Evolutionary conservation across 2,329 filamentous ascomycete species (phyloP), one percentile per base, ranked within the genome.

Genomic region (Hansfordia pulvinata): DNA sequence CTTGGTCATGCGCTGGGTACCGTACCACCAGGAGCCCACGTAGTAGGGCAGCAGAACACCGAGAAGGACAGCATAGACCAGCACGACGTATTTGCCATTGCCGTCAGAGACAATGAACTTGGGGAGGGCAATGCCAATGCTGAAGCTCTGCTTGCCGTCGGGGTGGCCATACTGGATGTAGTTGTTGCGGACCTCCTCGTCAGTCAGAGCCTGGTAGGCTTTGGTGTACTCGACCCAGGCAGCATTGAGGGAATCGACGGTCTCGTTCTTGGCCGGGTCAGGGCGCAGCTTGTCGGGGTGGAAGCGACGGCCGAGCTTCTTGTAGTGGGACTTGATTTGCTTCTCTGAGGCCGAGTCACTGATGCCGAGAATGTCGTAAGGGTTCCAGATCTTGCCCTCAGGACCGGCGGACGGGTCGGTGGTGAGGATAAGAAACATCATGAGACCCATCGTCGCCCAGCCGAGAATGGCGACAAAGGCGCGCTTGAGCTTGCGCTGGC

Each of bases 11-110:
- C 77, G 73, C 53, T 93, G 88, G 18, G 84, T 92, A 33, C 92
- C 90, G 49, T 98, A 98, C 90, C 90, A 98, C 90, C 90, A 98
- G 32, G 80, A 85, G 25, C 90, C 90, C 30, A 98, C 88, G 25
- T 90, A 63, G 51, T 92, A 98, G 3, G 90, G 90, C 27, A 98
- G 63, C 33, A 94, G 60, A 34, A 96, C 82, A 29, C 88, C 90
- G 27, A 98, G 74, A 20, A 96, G 67, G 18, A 78, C 55, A 19
- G 84, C 86, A 52, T 98, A 98, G 36, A 94, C 68, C 30, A 94
- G 62, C 33, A 98, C 64, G 28, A 98, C 80, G 47, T 92, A 96
- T 61, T 94, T 96, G 38, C 86, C 88, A 51, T 90, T 92, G 29
- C 86, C 88, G 39, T 94, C 84, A 10, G 82, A 80, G 29, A 98